Base-by-base conservation (phyloP, 1,284 basidiomycete genomes). In the Marasmius sp. region DNA sequence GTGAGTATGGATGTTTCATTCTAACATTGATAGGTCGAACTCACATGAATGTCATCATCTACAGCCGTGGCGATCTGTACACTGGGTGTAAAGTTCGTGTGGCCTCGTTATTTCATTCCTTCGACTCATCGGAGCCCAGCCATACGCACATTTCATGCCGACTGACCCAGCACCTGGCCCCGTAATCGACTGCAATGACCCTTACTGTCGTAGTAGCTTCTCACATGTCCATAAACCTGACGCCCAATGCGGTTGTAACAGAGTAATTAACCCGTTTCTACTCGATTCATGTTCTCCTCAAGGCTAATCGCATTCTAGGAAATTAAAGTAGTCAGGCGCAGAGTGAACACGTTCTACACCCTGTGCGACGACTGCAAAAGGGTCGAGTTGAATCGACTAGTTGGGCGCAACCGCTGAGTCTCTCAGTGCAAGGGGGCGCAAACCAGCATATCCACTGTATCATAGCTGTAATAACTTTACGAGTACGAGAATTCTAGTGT, bases 41-140 rank as follows among this genome's bases (percentile, higher is more conserved):
- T n/a, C 36, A n/a, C 16, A 37, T 57, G 14, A 55, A 36, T 27
- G 20, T 33, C 18, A 47, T 65, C 41, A 45, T 20, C n/a, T 3
- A 41, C 36, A 89, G 87, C 65, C 77, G 78, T 62, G 87, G 86
- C 58, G 87, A 88, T 72, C 83, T 81, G 61, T 86, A 89, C 72
- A 79, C 87, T 74, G 82, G 81, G 52, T 89, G 87, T 67, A 79
- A 81, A 69, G 87, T 89, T 77, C 68, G 76, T 61, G 62, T 55
- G 47, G 53, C 36, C 50, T 65, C 8, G 47, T 16, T 50, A 50
- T 63, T 18, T 54, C 50, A 47, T 39, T 51, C 41, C 18, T 51
- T 60, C 45, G n/a, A 47, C 41, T 43, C 18, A 39, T 59, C 27
- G 27, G 18, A 52, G 47, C 14, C n/a, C 12, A 36, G 62, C 62